Evolutionary conservation across 2,329 filamentous ascomycete genomes (phyloP).

Genomic region (Ramularia endophylla): DNA sequence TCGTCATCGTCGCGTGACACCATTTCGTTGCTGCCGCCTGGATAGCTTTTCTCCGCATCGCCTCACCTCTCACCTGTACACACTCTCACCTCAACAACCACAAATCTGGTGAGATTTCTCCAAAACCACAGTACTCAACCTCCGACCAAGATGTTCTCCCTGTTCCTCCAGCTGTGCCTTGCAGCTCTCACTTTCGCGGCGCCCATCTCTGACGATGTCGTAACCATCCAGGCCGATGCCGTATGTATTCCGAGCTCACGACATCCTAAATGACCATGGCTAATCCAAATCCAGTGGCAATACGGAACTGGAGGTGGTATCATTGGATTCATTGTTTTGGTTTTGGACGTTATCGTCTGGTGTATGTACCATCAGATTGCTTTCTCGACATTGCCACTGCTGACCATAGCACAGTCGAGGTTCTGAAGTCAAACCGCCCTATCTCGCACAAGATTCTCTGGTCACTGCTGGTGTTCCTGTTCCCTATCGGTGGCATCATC

Average conservation of each 20-base stretch:
- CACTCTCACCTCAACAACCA: too few species aligned
- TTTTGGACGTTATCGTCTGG: conserved; percentile 59
- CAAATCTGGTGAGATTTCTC: too few species aligned
- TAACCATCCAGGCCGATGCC: conserved; percentile 37
- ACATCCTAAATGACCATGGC: too few species aligned
- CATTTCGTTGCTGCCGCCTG: too few species aligned
- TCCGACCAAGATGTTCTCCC: conserved; percentile 27
- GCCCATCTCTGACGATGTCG: conserved; percentile 18
- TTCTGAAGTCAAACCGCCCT: conserved; percentile 58
- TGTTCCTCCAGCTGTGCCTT: conserved; percentile 51
- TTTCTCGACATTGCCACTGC: not conserved
- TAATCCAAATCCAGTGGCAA: conserved; percentile 37
- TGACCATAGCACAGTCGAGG: conserved; percentile 48
- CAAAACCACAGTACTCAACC: not conserved
- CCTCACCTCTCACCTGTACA: too few species aligned
- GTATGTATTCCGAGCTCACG: too few species aligned
- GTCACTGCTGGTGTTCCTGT: conserved; percentile 59
- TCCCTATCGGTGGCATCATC: conserved; percentile 56
- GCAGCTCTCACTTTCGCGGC: conserved; percentile 47
- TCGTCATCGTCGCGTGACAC: too few species aligned
- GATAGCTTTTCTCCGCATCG: too few species aligned
- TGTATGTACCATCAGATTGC: conserved; percentile 40
- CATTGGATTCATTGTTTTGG: conserved; percentile 54
- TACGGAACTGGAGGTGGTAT: conserved; percentile 58
- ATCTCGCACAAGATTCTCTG: conserved; percentile 55